Percentiles rank a stretch among this genome's conserved stretches.
Conservation (phyloP, 768 basidiomycete species). For the Gymnopilus dilepis region DNA sequence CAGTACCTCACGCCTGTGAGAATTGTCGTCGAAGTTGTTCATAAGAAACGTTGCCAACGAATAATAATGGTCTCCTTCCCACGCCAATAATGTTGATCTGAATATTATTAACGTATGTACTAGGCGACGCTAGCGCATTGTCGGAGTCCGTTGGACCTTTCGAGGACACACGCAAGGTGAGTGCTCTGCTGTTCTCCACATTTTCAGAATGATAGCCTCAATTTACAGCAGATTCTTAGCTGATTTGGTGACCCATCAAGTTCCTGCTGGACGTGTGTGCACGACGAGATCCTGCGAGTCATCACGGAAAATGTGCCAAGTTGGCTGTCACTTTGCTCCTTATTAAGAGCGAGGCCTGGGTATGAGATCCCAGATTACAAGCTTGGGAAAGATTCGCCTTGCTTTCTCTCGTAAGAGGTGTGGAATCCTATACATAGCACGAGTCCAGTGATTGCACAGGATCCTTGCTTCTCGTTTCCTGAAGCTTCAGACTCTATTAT, state of each 20-base stretch:
- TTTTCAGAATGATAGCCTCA: too few species aligned
- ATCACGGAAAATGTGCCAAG: conserved; percentile 12
- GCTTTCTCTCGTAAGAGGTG: conserved; percentile 6
- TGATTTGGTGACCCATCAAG: background rate
- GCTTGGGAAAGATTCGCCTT: conserved; percentile 1
- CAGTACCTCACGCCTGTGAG: background rate
- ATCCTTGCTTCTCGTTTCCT: conserved; percentile 8
- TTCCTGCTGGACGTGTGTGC: conserved; percentile 1
- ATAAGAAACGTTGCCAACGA: too few species aligned
- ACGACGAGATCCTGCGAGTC: background rate
- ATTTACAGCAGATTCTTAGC: background rate
- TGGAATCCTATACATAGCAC: conserved; percentile 7
- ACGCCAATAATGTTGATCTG: too few species aligned
- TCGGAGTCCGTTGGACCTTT: too few species aligned
- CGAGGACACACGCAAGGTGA: too few species aligned
- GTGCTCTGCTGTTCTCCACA: too few species aligned
- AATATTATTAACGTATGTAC: too few species aligned
- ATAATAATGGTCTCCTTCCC: too few species aligned
- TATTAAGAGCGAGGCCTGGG: conserved; percentile 9
- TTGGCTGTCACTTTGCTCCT: conserved; percentile 2
- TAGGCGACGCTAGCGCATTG: too few species aligned
- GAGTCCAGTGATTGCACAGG: background rate
- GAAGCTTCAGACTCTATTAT: background rate
- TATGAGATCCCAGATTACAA: background rate
- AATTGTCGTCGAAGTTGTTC: background rate